Conservation (phyloP, 2,329 filamentous ascomycete species). For the Exserohilum rostratum region DNA sequence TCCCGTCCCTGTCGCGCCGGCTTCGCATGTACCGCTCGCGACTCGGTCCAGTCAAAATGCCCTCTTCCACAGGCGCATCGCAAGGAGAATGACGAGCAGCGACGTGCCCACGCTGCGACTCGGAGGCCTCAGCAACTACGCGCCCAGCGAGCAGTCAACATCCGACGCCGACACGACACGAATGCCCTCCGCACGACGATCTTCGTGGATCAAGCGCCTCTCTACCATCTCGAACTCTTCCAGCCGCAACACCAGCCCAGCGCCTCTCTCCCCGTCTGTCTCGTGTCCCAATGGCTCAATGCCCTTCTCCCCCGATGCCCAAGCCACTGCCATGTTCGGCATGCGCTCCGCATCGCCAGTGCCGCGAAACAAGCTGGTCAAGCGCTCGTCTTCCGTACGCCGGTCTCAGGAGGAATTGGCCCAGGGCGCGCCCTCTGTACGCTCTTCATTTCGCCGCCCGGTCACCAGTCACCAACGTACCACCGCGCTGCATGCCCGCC, state of each 20-base stretch:
- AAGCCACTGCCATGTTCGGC: constrained; percentile 67
- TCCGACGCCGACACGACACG: constrained; percentile 33
- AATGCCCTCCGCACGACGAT: constrained; percentile 46
- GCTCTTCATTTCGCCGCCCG: constrained; percentile 71
- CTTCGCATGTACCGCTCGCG: constrained; percentile 35
- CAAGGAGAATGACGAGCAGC: constrained; percentile 43
- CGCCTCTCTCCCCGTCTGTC: constrained; percentile 69
- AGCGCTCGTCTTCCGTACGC: constrained; percentile 68
- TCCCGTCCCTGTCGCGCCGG: constrained; percentile 30
- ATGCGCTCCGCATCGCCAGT: constrained; percentile 49
- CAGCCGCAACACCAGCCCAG: constrained; percentile 68
- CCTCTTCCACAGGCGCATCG: constrained; percentile 36
- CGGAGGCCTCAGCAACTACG: constrained; percentile 26
- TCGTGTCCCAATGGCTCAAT: constrained; percentile 66
- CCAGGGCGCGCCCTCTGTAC: constrained; percentile 63
- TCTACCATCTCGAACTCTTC: constrained; percentile 70
- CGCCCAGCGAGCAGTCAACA: constrained; percentile 29
- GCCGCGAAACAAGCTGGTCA: constrained; percentile 77
- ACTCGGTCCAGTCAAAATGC: constrained; percentile 39
- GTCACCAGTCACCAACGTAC: constrained; percentile 81
- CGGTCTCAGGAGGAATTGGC: constrained; percentile 53
- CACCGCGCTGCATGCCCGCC: constrained; percentile 67
- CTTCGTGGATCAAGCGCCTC: constrained; percentile 75
- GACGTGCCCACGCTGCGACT: constrained; percentile 28
- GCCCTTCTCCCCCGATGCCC: constrained; percentile 57